phyloP scores from a whole-genome alignment of 176 grass and related monocot genomes.

The Typha latifolia region DNA sequence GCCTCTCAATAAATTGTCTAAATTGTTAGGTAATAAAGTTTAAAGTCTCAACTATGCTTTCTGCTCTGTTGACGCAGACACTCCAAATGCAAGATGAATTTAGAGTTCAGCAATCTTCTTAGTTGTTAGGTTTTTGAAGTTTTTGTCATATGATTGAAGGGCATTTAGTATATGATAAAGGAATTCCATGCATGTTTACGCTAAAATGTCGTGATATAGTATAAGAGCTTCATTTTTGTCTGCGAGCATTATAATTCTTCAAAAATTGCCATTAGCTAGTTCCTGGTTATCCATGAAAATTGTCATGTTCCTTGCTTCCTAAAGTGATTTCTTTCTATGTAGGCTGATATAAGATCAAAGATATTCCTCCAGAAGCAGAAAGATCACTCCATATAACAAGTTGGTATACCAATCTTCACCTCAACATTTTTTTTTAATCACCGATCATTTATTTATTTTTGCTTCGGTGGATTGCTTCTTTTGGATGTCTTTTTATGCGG shows the following conservation, averaged over 20 bases:
- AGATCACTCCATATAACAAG: conserved; percentile 18
- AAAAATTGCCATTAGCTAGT: neutral
- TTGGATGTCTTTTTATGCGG: too few species aligned
- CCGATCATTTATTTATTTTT: neutral
- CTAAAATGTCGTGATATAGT: too few species aligned
- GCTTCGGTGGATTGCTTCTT: neutral
- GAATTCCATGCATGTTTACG: too few species aligned
- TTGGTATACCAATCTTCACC: conserved; percentile 1
- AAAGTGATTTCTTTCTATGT: neutral
- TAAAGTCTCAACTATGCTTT: neutral
- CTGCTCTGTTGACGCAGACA: too few species aligned
- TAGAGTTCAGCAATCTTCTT: too few species aligned
- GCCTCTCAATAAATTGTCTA: neutral
- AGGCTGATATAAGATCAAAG: conserved; percentile 98
- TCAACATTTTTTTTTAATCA: conserved; percentile 1
- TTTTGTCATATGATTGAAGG: too few species aligned
- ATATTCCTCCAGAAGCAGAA: conserved; percentile 53
- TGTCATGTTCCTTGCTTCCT: neutral
- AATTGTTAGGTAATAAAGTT: neutral
- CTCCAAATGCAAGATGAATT: too few species aligned
- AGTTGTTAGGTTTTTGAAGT: too few species aligned
- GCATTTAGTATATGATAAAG: too few species aligned
- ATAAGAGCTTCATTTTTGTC: too few species aligned
- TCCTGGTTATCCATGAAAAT: conserved; percentile 4
- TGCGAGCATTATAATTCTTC: neutral